These are phyloP conservation scores for Cutaneotrichosporon cyanovorans DNA, from an alignment of 1,284 basidiomycete genomes.

Conservation along the genomic window DNA sequence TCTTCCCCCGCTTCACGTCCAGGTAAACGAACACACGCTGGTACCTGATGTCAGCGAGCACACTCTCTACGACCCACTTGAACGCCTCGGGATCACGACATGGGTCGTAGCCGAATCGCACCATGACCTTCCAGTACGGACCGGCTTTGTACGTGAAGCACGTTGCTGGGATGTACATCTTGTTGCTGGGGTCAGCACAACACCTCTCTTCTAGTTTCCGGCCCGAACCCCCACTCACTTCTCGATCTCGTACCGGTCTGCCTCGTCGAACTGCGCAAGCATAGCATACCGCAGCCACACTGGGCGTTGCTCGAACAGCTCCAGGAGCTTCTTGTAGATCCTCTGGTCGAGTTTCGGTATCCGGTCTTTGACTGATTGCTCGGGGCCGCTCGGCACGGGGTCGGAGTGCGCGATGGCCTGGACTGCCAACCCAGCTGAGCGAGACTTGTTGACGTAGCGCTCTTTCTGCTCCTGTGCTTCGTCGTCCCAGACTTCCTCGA, in stretches of 20 bases:
- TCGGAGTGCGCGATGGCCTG: constrained; percentile 23
- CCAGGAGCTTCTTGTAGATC: constrained; percentile 33
- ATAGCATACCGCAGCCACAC: constrained; percentile 82
- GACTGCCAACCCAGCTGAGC: constrained; percentile 20
- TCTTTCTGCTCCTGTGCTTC: constrained; percentile 23
- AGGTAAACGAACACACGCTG: constrained; percentile 67
- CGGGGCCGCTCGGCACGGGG: constrained; percentile 57
- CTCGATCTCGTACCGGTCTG: constrained; percentile 39
- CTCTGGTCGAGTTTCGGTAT: constrained; percentile 53
- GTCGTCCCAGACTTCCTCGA: constrained; percentile 30
- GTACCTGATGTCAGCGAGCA: constrained; percentile 50
- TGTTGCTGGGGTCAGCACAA: constrained; percentile 35
- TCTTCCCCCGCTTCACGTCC: constrained; percentile 18
- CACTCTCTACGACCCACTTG: constrained; percentile 52
- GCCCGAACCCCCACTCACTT: constrained; percentile 8
- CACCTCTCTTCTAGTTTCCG: no score
- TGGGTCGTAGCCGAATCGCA: constrained; percentile 85
- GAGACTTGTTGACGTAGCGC: constrained; percentile 30
- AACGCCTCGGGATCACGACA: constrained; percentile 61
- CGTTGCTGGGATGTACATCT: constrained; percentile 47
- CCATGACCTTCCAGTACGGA: constrained; percentile 82
- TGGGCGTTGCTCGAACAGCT: constrained; percentile 57
- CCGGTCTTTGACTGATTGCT: constrained; percentile 47
- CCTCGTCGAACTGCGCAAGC: constrained; percentile 68
- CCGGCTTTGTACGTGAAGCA: constrained; percentile 87